These are phyloP conservation scores for Fusarium sp. DNA, from an alignment of 2,329 filamentous ascomycete genomes.

Conservation along the genomic window DNA sequence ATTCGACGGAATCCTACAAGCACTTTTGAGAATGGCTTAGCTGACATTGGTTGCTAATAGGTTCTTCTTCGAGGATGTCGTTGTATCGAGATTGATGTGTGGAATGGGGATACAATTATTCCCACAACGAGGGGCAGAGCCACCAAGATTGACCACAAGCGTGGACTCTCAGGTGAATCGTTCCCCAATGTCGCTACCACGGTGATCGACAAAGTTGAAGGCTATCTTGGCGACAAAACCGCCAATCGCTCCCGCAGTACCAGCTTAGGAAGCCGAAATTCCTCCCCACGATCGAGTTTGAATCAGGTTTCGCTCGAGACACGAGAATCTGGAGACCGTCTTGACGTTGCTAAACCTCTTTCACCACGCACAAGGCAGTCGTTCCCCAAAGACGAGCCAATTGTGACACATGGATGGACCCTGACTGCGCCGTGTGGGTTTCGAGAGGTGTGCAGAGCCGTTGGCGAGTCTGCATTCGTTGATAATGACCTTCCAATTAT, in stretches of 20 bases:
- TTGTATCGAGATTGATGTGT: slow-evolving; percentile 95
- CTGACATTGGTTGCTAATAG: slow-evolving; percentile 49
- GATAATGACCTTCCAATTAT: slow-evolving; percentile 84
- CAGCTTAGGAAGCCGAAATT: slow-evolving; percentile 50
- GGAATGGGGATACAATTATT: slow-evolving; percentile 73
- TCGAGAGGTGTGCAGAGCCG: slow-evolving; percentile 83
- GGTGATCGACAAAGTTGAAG: slow-evolving; percentile 50
- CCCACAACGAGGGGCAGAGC: slow-evolving; percentile 50
- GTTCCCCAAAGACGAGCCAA: slow-evolving; percentile 69
- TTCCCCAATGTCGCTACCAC: slow-evolving; percentile 57
- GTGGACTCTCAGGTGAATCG: slow-evolving; percentile 58
- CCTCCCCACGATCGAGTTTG: slow-evolving; percentile 46
- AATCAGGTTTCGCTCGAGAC: slow-evolving; percentile 41
- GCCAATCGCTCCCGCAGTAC: slow-evolving; percentile 51
- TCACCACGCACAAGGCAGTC: slow-evolving; percentile 36
- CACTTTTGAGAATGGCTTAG: not conserved
- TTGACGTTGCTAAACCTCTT: slow-evolving; percentile 44
- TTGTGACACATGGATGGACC: slow-evolving; percentile 85
- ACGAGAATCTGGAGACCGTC: slow-evolving; percentile 49
- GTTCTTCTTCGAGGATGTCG: slow-evolving; percentile 81
- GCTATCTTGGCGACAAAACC: slow-evolving; percentile 46
- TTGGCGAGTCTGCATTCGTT: slow-evolving; percentile 81
- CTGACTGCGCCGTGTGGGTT: slow-evolving; percentile 88
- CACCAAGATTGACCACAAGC: slow-evolving; percentile 55
- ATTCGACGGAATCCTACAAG: not conserved